A percentile compares a stretch with the other conserved stretches of the same genome.
phyloP scores from a whole-genome alignment of 2,329 filamentous ascomycete genomes.

The Phyllosticta citribraziliensis region DNA sequence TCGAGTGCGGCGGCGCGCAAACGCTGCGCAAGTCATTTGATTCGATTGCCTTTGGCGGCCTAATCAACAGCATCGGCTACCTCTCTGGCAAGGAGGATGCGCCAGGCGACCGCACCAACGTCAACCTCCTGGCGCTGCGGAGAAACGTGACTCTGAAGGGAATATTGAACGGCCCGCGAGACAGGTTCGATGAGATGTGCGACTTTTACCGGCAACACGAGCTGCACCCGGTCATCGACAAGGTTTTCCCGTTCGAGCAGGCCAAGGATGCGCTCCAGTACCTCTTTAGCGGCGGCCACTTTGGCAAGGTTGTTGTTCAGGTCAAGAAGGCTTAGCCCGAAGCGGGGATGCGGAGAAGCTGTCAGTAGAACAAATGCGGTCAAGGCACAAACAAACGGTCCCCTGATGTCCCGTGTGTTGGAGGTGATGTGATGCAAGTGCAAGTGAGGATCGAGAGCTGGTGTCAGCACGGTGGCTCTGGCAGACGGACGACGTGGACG shows the following conservation, averaged over 20 bases:
- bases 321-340: slow-evolving; percentile 17
- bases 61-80: slow-evolving; percentile 34
- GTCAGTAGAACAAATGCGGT: background rate
- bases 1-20: slow-evolving; percentile 42
- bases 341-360: background rate
- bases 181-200: slow-evolving; percentile 38
- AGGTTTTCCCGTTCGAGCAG: slow-evolving; percentile 28
- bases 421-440: background rate
- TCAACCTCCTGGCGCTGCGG: slow-evolving; percentile 47
- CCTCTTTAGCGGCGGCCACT: slow-evolving; percentile 27
- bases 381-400: background rate
- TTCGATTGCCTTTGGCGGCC: slow-evolving; percentile 31
- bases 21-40: slow-evolving; percentile 39
- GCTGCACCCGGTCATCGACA: slow-evolving; percentile 33
- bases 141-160: slow-evolving; percentile 47
- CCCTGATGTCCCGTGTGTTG: background rate
- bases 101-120: slow-evolving; percentile 45
- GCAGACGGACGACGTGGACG: background rate
- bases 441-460: background rate
- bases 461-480: background rate
- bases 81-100: slow-evolving; percentile 46
- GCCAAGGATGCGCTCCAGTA: slow-evolving; percentile 23
- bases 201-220: slow-evolving; percentile 31
- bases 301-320: slow-evolving; percentile 29
- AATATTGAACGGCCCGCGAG: slow-evolving; percentile 53